Base-by-base conservation (phyloP, 768 basidiomycete genomes). In the Russula griseocarnosa region DNA sequence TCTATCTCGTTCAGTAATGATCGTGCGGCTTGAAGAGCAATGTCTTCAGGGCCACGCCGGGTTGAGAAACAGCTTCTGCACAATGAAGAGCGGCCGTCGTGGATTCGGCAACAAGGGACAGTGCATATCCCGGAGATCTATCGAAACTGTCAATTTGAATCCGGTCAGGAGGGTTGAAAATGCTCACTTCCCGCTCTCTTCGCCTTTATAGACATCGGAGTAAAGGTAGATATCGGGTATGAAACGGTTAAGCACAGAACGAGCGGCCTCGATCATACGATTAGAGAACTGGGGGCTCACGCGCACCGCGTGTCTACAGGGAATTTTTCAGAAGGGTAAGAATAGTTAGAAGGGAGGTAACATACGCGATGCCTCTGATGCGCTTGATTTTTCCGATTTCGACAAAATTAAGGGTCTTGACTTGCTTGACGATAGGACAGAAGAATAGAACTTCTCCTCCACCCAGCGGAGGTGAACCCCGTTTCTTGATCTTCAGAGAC, bases 191-290 rank as follows among this genome's bases (percentile, higher is more conserved):
- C 96, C 96, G 68, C 93, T 94, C 66, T 98, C 97, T 20, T 92
- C 91, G 8, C 95, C 95, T 73, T 97, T 96, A 77, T 97, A 98
- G 26, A 98, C 94, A 67, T 99, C 97, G 4, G 97, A 96, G 74
- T 98, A 96, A 44, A 99, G 84, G 76, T 98, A 98, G 32, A 98
- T 94, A 73, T 99, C 97, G 42, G 97, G 96, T 63, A 98, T 97
- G 74, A 91, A 97, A 5, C 94, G 89, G 73, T 98, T 98, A 50
- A 99, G 79, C 26, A 99, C 81, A 3, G 92, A 94, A 44, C 97
- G 86, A 20, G 92, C 86, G 9, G 95, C 84, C 70, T 98, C 96
- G 55, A 99, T 97, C 88, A 98, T 93, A 44, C 97, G 84, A 74
- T 97, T 97, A 2, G 95, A 97, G 73, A 99, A 92, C 72, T 98